Conservation (phyloP, 164 flowering plant species). For the Brasenia schreberi region DNA sequence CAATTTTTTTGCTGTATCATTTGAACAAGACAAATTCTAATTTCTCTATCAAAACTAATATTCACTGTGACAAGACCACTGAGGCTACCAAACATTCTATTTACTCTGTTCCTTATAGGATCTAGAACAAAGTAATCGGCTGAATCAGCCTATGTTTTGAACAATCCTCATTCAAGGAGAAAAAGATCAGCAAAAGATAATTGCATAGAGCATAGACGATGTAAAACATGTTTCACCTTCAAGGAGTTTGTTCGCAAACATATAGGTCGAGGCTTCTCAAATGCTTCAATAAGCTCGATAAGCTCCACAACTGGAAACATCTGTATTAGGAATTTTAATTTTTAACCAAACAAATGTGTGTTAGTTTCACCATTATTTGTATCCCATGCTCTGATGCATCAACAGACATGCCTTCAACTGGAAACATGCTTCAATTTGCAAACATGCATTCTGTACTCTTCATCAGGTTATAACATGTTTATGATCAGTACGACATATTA, state of each 20-base stretch:
- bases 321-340: constrained; percentile 18
- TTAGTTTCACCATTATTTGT: neutral
- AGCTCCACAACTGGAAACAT: constrained; percentile 86
- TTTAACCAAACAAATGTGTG: neutral
- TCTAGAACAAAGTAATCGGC: too few species aligned
- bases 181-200: neutral
- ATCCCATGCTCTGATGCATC: neutral
- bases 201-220: too few species aligned
- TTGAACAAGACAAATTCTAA: too few species aligned
- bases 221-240: constrained; percentile 30
- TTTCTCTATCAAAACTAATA: too few species aligned
- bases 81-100: too few species aligned
- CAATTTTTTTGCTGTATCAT: too few species aligned
- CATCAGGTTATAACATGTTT: neutral
- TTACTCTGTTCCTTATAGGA: too few species aligned
- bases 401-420: neutral
- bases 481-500: constrained; percentile 7
- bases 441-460: neutral
- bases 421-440: too few species aligned
- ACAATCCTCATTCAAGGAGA: neutral
- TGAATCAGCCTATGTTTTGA: too few species aligned
- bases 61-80: too few species aligned
- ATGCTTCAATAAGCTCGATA: constrained; percentile 83
- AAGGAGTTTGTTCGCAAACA: constrained; percentile 82
- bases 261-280: constrained; percentile 81